Conservation (phyloP, 1,139 yeast genomes). For the Candida tetrigidarum region DNA sequence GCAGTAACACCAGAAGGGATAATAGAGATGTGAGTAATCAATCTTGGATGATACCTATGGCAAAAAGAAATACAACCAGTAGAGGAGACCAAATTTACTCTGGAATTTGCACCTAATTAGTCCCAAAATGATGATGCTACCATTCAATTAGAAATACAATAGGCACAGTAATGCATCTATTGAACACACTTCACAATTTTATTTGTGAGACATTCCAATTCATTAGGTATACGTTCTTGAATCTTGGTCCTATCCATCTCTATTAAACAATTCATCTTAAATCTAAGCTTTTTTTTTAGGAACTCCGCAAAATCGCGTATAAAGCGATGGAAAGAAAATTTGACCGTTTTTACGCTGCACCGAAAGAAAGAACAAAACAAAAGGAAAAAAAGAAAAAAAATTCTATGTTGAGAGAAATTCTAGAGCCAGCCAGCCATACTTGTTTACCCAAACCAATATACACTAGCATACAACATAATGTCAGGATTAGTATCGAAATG, state of each 20-base stretch:
- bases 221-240: not conserved
- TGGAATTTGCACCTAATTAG: no score
- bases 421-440: not conserved
- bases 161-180: no score
- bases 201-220: not conserved
- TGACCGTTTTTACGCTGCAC: not conserved
- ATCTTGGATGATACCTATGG: no score
- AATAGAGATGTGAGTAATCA: no score
- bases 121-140: no score
- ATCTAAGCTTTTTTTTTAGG: not conserved
- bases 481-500: conserved; percentile 41
- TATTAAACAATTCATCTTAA: no score
- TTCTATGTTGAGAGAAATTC: no score
- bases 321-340: not conserved
- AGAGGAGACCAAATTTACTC: no score
- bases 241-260: not conserved
- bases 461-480: conserved; percentile 25
- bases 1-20: no score
- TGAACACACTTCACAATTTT: no score
- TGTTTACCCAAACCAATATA: not conserved
- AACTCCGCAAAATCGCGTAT: not conserved
- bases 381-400: not conserved
- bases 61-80: no score
- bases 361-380: conserved; percentile 6
- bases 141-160: no score